phyloP scores from a whole-genome alignment of 2,329 filamentous ascomycete genomes.

The Claviceps monticola region DNA sequence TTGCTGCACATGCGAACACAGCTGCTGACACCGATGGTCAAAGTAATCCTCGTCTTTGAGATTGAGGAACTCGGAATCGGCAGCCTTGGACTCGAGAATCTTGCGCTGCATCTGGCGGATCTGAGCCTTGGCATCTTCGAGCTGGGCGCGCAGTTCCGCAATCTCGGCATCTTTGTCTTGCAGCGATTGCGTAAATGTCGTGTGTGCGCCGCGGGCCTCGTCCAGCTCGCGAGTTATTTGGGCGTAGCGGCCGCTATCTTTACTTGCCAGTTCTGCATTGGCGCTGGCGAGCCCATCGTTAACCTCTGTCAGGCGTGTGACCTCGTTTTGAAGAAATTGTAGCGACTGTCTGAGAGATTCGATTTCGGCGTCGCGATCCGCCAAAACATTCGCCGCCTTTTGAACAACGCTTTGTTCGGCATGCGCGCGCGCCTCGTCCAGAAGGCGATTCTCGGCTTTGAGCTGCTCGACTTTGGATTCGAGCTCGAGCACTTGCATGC shows the following conservation, averaged over 20 bases:
- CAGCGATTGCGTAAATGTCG: constrained; percentile 49
- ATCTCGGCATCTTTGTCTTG: constrained; percentile 77
- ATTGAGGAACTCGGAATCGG: constrained; percentile 60
- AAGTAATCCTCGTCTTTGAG: constrained; percentile 90
- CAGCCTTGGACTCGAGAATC: constrained; percentile 44
- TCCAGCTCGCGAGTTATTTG: constrained; percentile 56
- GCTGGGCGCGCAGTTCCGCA: constrained; percentile 58
- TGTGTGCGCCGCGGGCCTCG: constrained; percentile 48
- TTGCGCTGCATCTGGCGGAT: constrained; percentile 38
- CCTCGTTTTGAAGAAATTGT: constrained; percentile 68
- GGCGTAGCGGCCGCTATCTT: constrained; percentile 60
- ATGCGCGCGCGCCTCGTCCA: constrained; percentile 57
- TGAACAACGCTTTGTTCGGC: constrained; percentile 55
- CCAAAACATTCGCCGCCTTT: constrained; percentile 54
- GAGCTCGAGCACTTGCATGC: constrained; percentile 91
- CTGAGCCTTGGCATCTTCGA: constrained; percentile 55
- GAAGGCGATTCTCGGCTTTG: constrained; percentile 66
- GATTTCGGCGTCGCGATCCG: constrained; percentile 78
- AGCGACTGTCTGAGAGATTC: constrained; percentile 66
- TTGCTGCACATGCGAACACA: constrained; percentile 91
- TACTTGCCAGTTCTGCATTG: constrained; percentile 60
- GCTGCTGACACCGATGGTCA: constrained; percentile 80
- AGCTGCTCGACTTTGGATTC: constrained; percentile 76
- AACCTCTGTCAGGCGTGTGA: constrained; percentile 64
- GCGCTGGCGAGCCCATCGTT: constrained; percentile 69